These are phyloP conservation scores for Globisporangium carolinianum DNA, from an alignment of 352 stramenopile species.

Conservation along the genomic window DNA sequence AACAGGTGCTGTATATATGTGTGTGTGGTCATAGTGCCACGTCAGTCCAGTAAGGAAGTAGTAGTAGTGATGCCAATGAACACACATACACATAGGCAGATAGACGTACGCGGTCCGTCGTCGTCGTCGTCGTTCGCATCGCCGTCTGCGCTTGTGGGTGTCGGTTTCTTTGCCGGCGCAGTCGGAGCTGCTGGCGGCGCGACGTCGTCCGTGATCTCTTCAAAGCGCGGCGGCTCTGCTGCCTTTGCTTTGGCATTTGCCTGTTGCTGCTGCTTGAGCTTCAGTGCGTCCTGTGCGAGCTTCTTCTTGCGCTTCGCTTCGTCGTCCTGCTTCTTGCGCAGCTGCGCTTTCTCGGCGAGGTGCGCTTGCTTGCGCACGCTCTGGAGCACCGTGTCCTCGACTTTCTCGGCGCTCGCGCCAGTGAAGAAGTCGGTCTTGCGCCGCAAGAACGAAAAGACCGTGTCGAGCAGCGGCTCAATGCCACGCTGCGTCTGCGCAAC, in stretches of 20 bases:
- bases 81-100: too few relatives aligned
- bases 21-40: too few relatives aligned
- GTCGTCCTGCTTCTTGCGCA: constrained; percentile 69
- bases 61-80: too few relatives aligned
- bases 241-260: constrained; percentile 8
- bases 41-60: too few relatives aligned
- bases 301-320: constrained; percentile 73
- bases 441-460: constrained; percentile 97
- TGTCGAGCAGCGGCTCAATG: constrained; percentile 98
- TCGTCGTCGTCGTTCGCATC: constrained; percentile 58
- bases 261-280: constrained; percentile 23
- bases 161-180: constrained; percentile 8
- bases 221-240: constrained; percentile 53
- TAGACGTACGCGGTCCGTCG: constrained; percentile 45
- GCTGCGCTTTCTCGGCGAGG: constrained; percentile 76
- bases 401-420: constrained; percentile 66
- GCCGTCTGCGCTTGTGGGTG: background rate
- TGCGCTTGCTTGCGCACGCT: constrained; percentile 90
- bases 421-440: constrained; percentile 99
- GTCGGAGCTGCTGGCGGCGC: background rate
- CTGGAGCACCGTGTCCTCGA: constrained; percentile 85
- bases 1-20: constrained; percentile 46
- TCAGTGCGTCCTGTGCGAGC: constrained; percentile 39
- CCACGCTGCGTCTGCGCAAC: constrained; percentile 95
- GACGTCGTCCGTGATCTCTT: constrained; percentile 50